Evolutionary conservation across 2,329 filamentous ascomycete genomes (phyloP).

Genomic region (Clonostachys chloroleuca): DNA sequence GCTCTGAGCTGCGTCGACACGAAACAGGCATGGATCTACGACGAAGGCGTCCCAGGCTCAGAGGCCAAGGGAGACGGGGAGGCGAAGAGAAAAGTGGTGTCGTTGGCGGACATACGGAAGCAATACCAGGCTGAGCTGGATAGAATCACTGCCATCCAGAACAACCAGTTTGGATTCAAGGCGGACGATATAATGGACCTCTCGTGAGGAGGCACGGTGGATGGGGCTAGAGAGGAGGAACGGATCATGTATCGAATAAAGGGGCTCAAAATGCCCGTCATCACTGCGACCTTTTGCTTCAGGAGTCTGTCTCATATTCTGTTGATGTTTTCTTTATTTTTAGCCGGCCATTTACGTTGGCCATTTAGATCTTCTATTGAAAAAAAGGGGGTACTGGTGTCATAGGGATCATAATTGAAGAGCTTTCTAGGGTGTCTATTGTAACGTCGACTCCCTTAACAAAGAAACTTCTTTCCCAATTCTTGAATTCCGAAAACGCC

Average conservation of each 20-base stretch:
- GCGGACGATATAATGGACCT: conserved; percentile 51
- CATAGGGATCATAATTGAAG: background rate
- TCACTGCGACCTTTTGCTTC: conserved; percentile 1
- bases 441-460: background rate
- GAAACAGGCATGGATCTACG: conserved; percentile 74
- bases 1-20: conserved; percentile 79
- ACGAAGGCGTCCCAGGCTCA: conserved; percentile 16
- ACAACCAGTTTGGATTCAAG: conserved; percentile 80
- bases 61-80: background rate
- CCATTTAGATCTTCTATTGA: background rate
- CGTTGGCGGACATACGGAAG: conserved; percentile 78
- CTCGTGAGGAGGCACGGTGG: conserved; percentile 18
- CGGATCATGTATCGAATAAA: conserved; percentile 3
- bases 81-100: conserved; percentile 71
- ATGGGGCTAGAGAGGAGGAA: background rate
- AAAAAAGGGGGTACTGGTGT: background rate
- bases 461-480: conserved; percentile 1
- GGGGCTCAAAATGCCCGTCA: background rate
- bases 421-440: conserved; percentile 1
- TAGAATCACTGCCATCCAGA: conserved; percentile 79
- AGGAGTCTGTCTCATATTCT: background rate
- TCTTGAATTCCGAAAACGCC: conserved; percentile 23
- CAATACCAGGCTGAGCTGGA: conserved; percentile 91
- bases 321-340: background rate
- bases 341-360: background rate